Base-by-base conservation (phyloP, 257 asterid species). In the Solanum pinnatisectum region DNA sequence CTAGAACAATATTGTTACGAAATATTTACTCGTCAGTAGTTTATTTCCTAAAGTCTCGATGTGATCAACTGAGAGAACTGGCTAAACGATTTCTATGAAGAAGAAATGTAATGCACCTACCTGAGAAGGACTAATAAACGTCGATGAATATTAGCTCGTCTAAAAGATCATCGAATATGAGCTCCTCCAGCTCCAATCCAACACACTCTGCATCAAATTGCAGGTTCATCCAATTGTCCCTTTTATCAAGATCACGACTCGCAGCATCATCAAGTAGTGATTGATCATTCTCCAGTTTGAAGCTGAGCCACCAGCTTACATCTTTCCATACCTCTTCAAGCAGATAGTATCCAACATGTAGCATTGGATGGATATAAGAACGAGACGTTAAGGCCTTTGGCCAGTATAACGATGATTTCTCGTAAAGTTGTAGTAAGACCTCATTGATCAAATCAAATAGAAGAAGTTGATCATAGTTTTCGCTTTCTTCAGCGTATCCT, bases 201-300 rank as follows among this genome's bases (percentile, higher is more conserved):
- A 93, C 95, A 68, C 95, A 92, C 90, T 96, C 98, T 2, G 92
- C 94, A 87, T 95, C 99, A 87, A 92, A 89, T 79, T 95, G 99
- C 20, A 95, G 88, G 89, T 90, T 94, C 98, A 96, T 94, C 99
- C 99, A 96, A 20, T 94, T 94, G 71, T 91, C 91, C 3, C 73
- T 70, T 87, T 87, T 92, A 1, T 79, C 89, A 37, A 96, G 87
- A 90, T 96, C 98, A 71, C 89, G 91, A 42, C 89, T 89, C 67
- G 95, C 94, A 10, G 91, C 91, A 85, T 95, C 96, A 63, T 95
- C 98, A 8, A 93, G 91, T 1, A 93, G 88, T 2, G 91, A 91
- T 40, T 87, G 93, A 59, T 93, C 95, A 68, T 84, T 35, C 35
- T 92, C 96, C 6, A 72, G 94, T 56, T 46, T 68, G 86, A 91